Base-by-base conservation (phyloP, 164 flowering plant species). In the Vitis labrusca region DNA sequence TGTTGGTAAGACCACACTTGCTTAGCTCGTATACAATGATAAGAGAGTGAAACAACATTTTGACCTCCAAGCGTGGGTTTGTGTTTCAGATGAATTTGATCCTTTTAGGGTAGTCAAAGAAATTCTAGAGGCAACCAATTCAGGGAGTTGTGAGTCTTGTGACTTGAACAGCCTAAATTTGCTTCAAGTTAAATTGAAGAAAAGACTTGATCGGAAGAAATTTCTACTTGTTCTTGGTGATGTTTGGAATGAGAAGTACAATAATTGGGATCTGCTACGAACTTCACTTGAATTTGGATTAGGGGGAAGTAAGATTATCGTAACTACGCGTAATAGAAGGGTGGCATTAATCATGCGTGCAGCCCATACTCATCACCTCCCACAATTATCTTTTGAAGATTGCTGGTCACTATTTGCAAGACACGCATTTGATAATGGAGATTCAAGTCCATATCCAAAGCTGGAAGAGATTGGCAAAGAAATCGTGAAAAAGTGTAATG, bases 401-500 rank as follows among this genome's bases (percentile, higher is more conserved):
- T 65, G 68, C 11, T 51, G 5, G 59, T 10, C 13, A 5, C 1
- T 71, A 15, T 59, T 71, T 16, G 13, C 58, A 2, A 9, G 30
- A n/a, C 70, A 60, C 58, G 64, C 75, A 50, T 60, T 72, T 8
- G 64, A 29, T 5, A 15, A 1, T 2, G 9, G 9, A 9, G 37
- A 72, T 52, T 60, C 19, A 5, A 8, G 32, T 49, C 54, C n/a
- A 0, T 47, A 53, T 53, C 53, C 29, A 13, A 2, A 59, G 14
- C 53, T 71, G 12, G 23, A 50, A 37, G 60, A 8, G 1, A 37
- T 71, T 1, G 74, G 74, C 5, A 16, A 19, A 15, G 14, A 71
- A 37, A 59, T 71, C 4, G 69, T 59, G 32, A 37, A 52, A 11
- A 71, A 50, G 23, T 65, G 74, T 30, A 12, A 65, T 1, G 69